These are phyloP conservation scores for Limtongia smithiae DNA, from an alignment of 805 yeast species.

Conservation along the genomic window DNA sequence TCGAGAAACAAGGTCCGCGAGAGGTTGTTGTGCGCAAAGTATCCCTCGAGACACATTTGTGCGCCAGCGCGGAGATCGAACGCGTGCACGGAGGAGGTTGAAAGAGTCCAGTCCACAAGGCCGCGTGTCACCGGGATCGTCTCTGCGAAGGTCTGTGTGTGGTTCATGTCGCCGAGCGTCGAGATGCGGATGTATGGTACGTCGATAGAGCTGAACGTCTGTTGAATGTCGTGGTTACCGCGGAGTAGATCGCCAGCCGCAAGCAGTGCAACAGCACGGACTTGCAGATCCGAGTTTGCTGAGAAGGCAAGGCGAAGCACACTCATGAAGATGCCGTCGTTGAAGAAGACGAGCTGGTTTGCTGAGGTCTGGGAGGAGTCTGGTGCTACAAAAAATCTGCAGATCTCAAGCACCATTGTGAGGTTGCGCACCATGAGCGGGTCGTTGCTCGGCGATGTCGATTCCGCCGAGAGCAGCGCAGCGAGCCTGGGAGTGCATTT, in stretches of 20 bases:
- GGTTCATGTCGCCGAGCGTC: constrained; percentile 40
- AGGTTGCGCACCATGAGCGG: constrained; percentile 69
- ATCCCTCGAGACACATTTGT: constrained; percentile 60
- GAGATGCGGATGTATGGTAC: constrained; percentile 88
- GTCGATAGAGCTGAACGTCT: constrained; percentile 71
- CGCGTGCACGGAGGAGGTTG: constrained; percentile 73
- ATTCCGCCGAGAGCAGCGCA: constrained; percentile 54
- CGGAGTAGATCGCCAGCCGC: constrained; percentile 75
- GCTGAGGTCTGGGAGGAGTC: constrained; percentile 61
- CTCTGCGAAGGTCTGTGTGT: constrained; percentile 34
- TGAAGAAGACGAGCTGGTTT: constrained; percentile 60
- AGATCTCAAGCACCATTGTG: constrained; percentile 63
- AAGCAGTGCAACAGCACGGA: constrained; percentile 63
- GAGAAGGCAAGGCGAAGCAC: constrained; percentile 68
- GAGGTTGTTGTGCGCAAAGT: constrained; percentile 58
- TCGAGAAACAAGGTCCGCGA: constrained; percentile 60
- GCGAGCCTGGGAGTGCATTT: constrained; percentile 69
- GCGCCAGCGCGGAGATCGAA: constrained; percentile 81
- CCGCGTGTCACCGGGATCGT: constrained; percentile 70
- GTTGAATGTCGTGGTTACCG: constrained; percentile 64
- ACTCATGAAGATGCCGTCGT: constrained; percentile 60
- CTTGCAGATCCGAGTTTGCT: constrained; percentile 55
- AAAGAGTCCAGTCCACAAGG: constrained; percentile 76
- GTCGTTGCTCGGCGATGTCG: too few species aligned
- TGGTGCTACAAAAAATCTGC: constrained; percentile 65